Base-by-base conservation (phyloP, 495 filamentous ascomycete species). In the Penicillium roqueforti region DNA sequence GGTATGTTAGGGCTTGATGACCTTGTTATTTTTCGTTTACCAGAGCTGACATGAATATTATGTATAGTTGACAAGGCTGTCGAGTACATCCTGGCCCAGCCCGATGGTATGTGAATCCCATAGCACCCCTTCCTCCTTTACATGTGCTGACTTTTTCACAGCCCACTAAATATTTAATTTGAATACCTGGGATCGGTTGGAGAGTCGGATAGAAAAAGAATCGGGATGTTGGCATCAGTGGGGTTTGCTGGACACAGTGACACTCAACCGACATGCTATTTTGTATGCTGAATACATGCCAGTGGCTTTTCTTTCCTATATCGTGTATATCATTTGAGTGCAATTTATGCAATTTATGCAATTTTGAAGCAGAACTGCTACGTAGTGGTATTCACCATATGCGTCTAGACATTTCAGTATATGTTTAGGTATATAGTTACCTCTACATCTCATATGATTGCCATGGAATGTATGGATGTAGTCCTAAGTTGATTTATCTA, bases 41-140 rank as follows among this genome's bases (percentile, higher is more conserved):
- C 28, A 28, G 29, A 52, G 39, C 63, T 67, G 53, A 55, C 55
- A 41, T 52, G 23, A 40, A 53, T 51, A 32, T 38, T 60, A 43
- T 19, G 38, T 57, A 74, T 63, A 97, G 92, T 97, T 58, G 88
- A 95, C 68, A 86, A 96, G 81, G 92, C 92, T 49, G 91, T 97
- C 55, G 83, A 89, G 69, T 97, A 97, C 80, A 96, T 97, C 77
- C 70, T 91, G 66, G 84, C 85, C 66, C 92, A 97, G 79, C 92
- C 92, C 66, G 92, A 96, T 80, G 92, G 74, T 77, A 71, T 63
- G 72, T 57, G 47, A n/a, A 29, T 13, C 38, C 23, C 16, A 32
- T 6, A 13, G 16, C 36, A 18, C 19, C 43, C 14, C 11, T 25
- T 20, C 0, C n/a, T 3, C 36, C 14, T 19, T 14, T 14, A 16